Evolutionary conservation across 495 filamentous ascomycete species (phyloP).

Genomic region (Aspergillus heteromorphus): DNA sequence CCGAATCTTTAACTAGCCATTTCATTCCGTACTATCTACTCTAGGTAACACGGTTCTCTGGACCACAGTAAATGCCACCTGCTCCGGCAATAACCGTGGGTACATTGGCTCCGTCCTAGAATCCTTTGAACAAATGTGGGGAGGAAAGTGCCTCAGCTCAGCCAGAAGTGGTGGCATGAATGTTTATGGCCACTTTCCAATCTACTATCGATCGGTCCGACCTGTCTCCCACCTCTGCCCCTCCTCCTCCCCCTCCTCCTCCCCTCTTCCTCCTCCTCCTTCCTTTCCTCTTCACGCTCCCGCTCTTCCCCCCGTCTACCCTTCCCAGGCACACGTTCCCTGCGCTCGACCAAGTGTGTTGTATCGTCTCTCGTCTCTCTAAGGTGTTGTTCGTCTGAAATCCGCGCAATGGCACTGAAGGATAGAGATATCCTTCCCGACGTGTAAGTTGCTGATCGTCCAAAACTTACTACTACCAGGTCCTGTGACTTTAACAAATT

Average conservation of each 20-base stretch:
- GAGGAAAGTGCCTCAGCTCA: constrained; percentile 33
- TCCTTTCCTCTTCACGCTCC: constrained; percentile 17
- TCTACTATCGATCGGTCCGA: constrained; percentile 21
- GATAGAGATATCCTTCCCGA: constrained; percentile 51
- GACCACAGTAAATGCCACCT: not conserved
- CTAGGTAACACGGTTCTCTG: not conserved
- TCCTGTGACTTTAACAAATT: not conserved
- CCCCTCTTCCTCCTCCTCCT: too few species aligned
- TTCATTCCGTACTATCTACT: not conserved
- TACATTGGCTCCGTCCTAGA: not conserved
- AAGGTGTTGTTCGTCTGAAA: constrained; percentile 36
- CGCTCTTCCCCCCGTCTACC: constrained; percentile 1
- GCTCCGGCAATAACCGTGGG: constrained; percentile 25
- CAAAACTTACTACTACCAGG: not conserved
- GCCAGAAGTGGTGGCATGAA: constrained; percentile 27
- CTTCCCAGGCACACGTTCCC: constrained; percentile 15
- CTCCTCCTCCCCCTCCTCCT: constrained; percentile 14
- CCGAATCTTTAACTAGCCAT: not conserved
- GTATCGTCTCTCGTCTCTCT: constrained; percentile 10
- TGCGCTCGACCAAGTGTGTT: constrained; percentile 14
- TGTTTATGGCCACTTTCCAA: constrained; percentile 17
- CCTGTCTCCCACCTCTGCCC: constrained; percentile 17
- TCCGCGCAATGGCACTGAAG: constrained; percentile 39
- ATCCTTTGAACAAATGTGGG: constrained; percentile 32
- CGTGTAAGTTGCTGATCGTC: constrained; percentile 33